A percentile compares a stretch with the other conserved stretches of the same genome.
Evolutionary conservation across 768 basidiomycete genomes (phyloP).

Genomic region (Trametopsis cervina): DNA sequence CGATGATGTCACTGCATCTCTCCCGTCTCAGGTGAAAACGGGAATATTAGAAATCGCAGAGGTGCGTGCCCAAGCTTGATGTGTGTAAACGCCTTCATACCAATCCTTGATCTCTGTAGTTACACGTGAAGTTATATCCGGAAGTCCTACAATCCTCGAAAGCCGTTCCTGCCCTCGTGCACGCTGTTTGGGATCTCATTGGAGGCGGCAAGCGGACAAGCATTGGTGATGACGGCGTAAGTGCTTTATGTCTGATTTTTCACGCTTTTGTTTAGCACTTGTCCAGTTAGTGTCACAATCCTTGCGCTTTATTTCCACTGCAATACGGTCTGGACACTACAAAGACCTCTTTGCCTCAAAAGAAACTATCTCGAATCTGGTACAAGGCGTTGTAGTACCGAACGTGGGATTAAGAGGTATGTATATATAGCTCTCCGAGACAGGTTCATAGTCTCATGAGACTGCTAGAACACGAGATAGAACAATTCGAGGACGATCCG

Average conservation of each 20-base stretch:
- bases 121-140: conserved; percentile 78
- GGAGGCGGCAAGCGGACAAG: conserved; percentile 64
- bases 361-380: conserved; percentile 77
- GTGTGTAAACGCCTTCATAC: too few species aligned
- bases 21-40: conserved; percentile 88
- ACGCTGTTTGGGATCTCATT: conserved; percentile 85
- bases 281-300: conserved; percentile 82
- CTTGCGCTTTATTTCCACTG: conserved; percentile 84
- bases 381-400: conserved; percentile 90
- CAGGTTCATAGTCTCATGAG: neutral
- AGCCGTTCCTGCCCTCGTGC: conserved; percentile 69
- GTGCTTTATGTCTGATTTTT: conserved; percentile 15
- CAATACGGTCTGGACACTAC: conserved; percentile 85
- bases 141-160: conserved; percentile 62
- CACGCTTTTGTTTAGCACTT: neutral
- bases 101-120: too few species aligned
- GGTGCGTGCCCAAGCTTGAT: conserved; percentile 33
- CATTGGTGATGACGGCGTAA: conserved; percentile 67
- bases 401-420: conserved; percentile 74
- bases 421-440: conserved; percentile 6
- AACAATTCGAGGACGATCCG: conserved; percentile 96
- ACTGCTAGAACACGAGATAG: conserved; percentile 68
- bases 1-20: conserved; percentile 76
- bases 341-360: conserved; percentile 70
- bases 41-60: conserved; percentile 87